Evolutionary conservation across 2,329 filamentous ascomycete species (phyloP), one percentile per base, ranked within the genome.

Genomic region (Verticillium longisporum): DNA sequence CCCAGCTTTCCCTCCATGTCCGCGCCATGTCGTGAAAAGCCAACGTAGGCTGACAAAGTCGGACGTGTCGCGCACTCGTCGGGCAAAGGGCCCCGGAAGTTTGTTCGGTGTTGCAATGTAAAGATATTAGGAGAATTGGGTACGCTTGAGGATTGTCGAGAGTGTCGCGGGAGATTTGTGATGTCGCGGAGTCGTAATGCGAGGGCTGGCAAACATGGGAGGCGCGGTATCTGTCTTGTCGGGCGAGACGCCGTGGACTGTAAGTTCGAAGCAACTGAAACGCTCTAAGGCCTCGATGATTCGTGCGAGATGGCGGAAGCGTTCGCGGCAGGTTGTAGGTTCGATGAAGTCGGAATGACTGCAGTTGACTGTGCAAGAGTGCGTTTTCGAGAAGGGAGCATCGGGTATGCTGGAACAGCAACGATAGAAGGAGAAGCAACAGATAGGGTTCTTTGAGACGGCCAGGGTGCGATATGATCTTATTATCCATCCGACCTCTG

Each of bases 401-500:
- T 50, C 45, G 45, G n/a, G 45, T n/a, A 50, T 26, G 45, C 18
- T 21, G 45, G n/a, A 10, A 21, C 41, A 50, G 41, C 14, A 9
- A 50, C 45, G 45, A 50, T 14, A 41, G 38, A 15, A 14, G 14
- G 13, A 56, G 55, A 56, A 57, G 36, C 36, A 57, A 18, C 7
- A 26, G 26, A 50, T 10, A n/a, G 31, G 56, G 36, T 14, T 9
- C 41, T 36, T 57, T 57, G 56, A 57, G 56, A 57, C 36, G 56
- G 56, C 56, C 56, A 33, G 56, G 56, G 56, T 57, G 18, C 37
- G 21, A 57, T 57, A 57, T 21, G 56, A 37, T 57, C 56, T 57
- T 57, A 57, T 50, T 50, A 50, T 50, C 45, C 45, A 50, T 50
- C 45, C 45, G 45, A 50, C 45, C 45, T 26, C 21, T 50, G n/a